Base-by-base conservation (phyloP, 2,329 filamentous ascomycete species). In the Ophiostoma sp. region DNA sequence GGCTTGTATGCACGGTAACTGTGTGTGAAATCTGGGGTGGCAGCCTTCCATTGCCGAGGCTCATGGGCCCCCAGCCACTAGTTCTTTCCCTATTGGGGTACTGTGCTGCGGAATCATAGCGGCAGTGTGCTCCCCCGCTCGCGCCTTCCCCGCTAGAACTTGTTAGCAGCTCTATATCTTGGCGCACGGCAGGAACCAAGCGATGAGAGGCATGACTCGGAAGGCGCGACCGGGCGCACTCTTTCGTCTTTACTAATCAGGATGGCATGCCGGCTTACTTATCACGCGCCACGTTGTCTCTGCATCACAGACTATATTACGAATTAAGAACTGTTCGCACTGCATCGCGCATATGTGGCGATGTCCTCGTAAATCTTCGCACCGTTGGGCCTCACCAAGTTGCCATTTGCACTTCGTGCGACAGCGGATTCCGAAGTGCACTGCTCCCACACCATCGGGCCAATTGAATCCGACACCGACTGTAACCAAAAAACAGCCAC, bases 1-100 rank as follows among this genome's bases (percentile, higher is more conserved):
- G 49, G 49, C 49, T 55, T 55, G 49, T 55, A 55, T 55, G 49
- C 18, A 27, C 49, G 49, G 49, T 55, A 49, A 67, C 58, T 52
- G 55, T 16, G 58, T 49, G 14, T n/a, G 66, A 16, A 64, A 41
- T 55, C 27, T n/a, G 62, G 27, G 62, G 67, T 16, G 38, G 64
- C 38, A 52, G 44, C 41, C 66, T 7, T n/a, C 40, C 65, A 65
- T 67, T 67, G 68, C 68, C 68, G 68, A 69, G 68, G 68, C 65
- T 69, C 60, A 47, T 52, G 60, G 44, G 36, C 58, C 58, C 44
- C 38, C 36, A 62, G 58, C 58, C 38, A 41, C 38, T 58, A 42
- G 52, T 45, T 49, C 18, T 69, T 66, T 52, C 68, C 65, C 27
- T 7, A 55, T 69, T 65, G 65, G 68, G 65, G 38, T 63, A 42